Evolutionary conservation across 192 early-diverging fungal genomes (phyloP).

Genomic region (Podila horticola): DNA sequence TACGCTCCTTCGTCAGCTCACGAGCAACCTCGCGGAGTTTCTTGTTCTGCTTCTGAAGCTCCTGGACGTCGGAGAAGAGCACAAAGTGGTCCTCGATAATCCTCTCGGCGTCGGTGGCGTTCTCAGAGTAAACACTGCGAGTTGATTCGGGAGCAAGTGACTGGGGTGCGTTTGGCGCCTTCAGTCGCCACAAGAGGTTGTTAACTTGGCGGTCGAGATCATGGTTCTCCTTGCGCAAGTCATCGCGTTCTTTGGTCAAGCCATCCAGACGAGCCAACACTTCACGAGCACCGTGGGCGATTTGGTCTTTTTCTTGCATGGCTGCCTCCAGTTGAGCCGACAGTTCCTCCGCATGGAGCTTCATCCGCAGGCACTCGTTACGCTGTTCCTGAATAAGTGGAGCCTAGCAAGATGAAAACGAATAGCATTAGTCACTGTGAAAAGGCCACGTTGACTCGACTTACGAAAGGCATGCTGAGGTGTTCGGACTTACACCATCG

Average conservation of each 20-base stretch:
- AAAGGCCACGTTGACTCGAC: background rate
- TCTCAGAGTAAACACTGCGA: constrained; percentile 4
- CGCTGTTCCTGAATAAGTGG: constrained; percentile 69
- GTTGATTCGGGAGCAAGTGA: constrained; percentile 51
- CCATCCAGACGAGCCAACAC: constrained; percentile 51
- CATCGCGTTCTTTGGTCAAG: constrained; percentile 55
- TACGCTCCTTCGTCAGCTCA: constrained; percentile 61
- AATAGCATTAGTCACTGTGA: background rate
- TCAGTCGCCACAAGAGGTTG: constrained; percentile 61
- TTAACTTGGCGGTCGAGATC: constrained; percentile 67
- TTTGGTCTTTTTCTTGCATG: constrained; percentile 50
- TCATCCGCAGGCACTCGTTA: constrained; percentile 60
- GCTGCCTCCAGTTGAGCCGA: constrained; percentile 57
- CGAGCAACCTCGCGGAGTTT: constrained; percentile 68
- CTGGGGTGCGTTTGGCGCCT: constrained; percentile 60
- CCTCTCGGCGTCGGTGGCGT: constrained; percentile 52
- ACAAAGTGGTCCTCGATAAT: constrained; percentile 66
- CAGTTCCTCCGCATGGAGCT: constrained; percentile 61
- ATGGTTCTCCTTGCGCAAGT: constrained; percentile 64
- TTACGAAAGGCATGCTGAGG: background rate
- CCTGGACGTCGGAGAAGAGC: constrained; percentile 59
- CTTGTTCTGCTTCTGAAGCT: constrained; percentile 71
- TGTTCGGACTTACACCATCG: constrained; percentile 30
- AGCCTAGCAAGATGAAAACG: constrained; percentile 36
- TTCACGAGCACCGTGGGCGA: constrained; percentile 27